Conservation (phyloP, 2,329 filamentous ascomycete species). For the Ceratocystis ficicola region DNA sequence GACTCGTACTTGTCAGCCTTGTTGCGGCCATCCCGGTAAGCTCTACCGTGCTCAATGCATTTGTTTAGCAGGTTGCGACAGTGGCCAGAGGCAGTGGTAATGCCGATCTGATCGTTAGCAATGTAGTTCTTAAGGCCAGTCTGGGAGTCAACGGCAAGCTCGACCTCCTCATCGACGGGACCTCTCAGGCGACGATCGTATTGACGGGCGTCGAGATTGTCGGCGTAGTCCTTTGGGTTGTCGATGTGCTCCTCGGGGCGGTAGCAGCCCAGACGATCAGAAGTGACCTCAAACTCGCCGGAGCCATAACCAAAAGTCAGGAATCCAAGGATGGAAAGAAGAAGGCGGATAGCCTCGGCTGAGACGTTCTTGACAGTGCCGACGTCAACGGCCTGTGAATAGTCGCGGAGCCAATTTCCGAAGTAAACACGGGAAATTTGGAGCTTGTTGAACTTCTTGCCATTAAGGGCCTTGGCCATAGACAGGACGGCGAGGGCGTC, state of each 20-base stretch:
- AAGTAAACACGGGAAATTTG: conserved; percentile 86
- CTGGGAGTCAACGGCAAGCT: conserved; percentile 64
- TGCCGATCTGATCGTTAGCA: conserved; percentile 64
- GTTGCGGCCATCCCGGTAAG: conserved; percentile 47
- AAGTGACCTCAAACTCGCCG: conserved; percentile 71
- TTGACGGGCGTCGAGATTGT: conserved; percentile 71
- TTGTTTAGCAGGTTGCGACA: conserved; percentile 60
- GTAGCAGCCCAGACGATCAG: conserved; percentile 68
- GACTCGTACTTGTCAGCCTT: conserved; percentile 74
- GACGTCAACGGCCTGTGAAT: conserved; percentile 87
- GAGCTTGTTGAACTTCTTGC: conserved; percentile 79
- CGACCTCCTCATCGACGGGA: conserved; percentile 63
- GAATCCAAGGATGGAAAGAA: conserved; percentile 82
- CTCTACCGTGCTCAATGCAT: conserved; percentile 68
- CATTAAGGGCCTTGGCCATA: conserved; percentile 40
- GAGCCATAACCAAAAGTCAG: conserved; percentile 82
- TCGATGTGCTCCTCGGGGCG: conserved; percentile 63
- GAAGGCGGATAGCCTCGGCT: conserved; percentile 76
- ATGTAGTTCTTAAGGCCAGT: conserved; percentile 90
- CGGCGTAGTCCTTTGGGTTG: conserved; percentile 79
- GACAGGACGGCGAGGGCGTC: conserved; percentile 69
- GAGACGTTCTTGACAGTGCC: conserved; percentile 85
- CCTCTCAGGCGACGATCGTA: conserved; percentile 73
- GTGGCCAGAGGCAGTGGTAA: conserved; percentile 70
- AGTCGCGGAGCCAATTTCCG: conserved; percentile 89